Evolutionary conservation across 2,329 filamentous ascomycete species (phyloP), one percentile per base, ranked within the genome.

Genomic region (Ophiostoma sp.): DNA sequence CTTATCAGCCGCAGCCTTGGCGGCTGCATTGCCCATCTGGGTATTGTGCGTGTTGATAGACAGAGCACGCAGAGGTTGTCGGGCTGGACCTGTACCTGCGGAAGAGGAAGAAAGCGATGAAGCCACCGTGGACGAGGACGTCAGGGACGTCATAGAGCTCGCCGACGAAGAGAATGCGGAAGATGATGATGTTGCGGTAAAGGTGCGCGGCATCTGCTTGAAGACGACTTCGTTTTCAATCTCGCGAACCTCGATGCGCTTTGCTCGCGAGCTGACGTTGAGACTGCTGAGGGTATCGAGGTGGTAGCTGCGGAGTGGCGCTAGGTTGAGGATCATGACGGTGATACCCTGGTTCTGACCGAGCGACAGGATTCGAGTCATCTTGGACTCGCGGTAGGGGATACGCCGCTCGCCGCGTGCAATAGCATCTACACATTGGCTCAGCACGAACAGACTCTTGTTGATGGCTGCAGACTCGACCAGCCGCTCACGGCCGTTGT

Each of bases 381-480:
- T 97, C 83, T 98, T 97, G 69, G 91, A 95, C 78, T 97, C 94
- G 70, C 94, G 86, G 78, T 96, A 98, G 0, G 95, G 94, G 76
- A 98, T 94, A 44, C 94, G 87, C 75, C 85, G 86, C 77, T 90
- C 87, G 41, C 87, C 87, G 33, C 87, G 83, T 0, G 90, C 91
- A 77, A 98, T 98, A 70, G 94, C 94, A 77, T 98, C 94, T 69
- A 98, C 94, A 76, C 94, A 98, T 78, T 97, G 93, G 62, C 93
- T 94, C 67, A 98, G 82, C 23, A 97, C 94, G 76, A 98, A 98
- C 7, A 98, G 84, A 73, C 92, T 96, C 82, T 97, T 98, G 85
- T 98, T 98, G 83, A 98, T 98, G 76, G 92, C 94, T 0, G 94
- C 93, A 54, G 93, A 97, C 79, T 98, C 94, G n/a, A 97, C 87